These are phyloP conservation scores for Mortierella polycephala DNA, from an alignment of 371 early-diverging fungal genomes.

Conservation along the genomic window DNA sequence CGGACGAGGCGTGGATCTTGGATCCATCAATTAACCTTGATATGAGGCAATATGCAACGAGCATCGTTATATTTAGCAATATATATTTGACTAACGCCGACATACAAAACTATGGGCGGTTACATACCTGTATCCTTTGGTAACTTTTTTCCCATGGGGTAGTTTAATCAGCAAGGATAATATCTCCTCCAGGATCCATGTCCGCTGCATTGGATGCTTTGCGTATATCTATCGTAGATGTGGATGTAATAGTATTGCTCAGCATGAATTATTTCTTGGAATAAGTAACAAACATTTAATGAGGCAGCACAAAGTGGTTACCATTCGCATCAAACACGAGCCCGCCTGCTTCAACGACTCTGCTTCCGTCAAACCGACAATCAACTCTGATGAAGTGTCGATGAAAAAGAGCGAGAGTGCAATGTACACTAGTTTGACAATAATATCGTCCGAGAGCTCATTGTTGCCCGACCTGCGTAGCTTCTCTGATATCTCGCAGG, in stretches of 20 bases:
- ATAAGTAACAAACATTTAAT: neutral
- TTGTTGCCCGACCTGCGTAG: slow-evolving; percentile 8
- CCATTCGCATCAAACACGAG: slow-evolving; percentile 33
- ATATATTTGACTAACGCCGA: neutral
- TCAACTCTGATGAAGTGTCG: slow-evolving; percentile 28
- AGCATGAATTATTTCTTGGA: neutral
- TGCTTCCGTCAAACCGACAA: slow-evolving; percentile 26
- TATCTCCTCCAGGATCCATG: slow-evolving; percentile 88
- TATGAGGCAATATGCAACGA: neutral
- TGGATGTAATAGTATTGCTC: neutral
- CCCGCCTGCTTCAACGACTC: slow-evolving; percentile 45
- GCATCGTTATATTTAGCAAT: neutral
- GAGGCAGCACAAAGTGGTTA: neutral
- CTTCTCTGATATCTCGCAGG: slow-evolving; percentile 27
- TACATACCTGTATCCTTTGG: slow-evolving; percentile 63
- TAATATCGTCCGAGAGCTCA: slow-evolving; percentile 34
- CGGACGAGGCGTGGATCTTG: slow-evolving; percentile 79
- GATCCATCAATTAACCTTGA: slow-evolving; percentile 70
- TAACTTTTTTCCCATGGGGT: slow-evolving; percentile 61
- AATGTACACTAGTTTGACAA: slow-evolving; percentile 46
- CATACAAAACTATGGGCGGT: neutral
- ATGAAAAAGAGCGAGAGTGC: slow-evolving; percentile 47
- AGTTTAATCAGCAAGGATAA: slow-evolving; percentile 75
- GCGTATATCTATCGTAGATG: slow-evolving; percentile 62
- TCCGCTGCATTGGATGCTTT: slow-evolving; percentile 70